phyloP scores from a whole-genome alignment of 805 yeast species.

The Hyphopichia homilentoma region DNA sequence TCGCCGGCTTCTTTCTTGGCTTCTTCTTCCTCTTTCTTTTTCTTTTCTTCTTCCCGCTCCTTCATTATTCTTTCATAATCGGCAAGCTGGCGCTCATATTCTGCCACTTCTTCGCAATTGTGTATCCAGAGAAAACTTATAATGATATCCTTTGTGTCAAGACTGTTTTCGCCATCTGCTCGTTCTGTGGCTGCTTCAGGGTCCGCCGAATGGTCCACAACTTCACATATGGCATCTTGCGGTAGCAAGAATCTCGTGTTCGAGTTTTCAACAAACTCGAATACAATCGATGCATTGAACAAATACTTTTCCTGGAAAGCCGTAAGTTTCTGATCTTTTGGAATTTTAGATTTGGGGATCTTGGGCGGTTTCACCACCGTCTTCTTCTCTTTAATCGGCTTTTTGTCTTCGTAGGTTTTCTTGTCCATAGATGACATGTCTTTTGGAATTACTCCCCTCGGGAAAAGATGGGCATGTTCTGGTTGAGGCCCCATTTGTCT shows the following conservation, averaged over 20 bases:
- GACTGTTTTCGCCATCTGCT: conserved; percentile 10
- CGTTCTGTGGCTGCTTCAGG: conserved; percentile 18
- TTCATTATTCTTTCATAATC: conserved; percentile 24
- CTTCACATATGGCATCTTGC: conserved; percentile 70
- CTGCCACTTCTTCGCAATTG: conserved; percentile 46
- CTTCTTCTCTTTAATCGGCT: conserved; percentile 16
- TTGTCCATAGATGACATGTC: conserved; percentile 9
- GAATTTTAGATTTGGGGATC: conserved; percentile 13
- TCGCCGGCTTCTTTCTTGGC: conserved; percentile 13
- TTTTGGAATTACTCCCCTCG: conserved; percentile 9
- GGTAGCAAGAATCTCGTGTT: conserved; percentile 74
- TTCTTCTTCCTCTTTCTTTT: conserved; percentile 21
- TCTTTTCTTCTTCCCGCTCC: conserved; percentile 26
- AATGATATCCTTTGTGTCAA: conserved; percentile 34
- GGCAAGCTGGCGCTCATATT: conserved; percentile 35
- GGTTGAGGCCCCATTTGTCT: conserved; percentile 64
- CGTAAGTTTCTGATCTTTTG: conserved; percentile 58
- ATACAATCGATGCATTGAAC: conserved; percentile 66
- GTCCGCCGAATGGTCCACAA: conserved; percentile 23
- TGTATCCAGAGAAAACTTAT: conserved; percentile 50
- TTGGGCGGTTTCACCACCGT: conserved; percentile 15
- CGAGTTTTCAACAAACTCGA: conserved; percentile 82
- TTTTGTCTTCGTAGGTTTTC: conserved; percentile 17
- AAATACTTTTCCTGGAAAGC: conserved; percentile 74
- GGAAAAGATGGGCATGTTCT: conserved; percentile 32